phyloP scores from a whole-genome alignment of 163 green algal species.

The Chloroidium sp. region DNA sequence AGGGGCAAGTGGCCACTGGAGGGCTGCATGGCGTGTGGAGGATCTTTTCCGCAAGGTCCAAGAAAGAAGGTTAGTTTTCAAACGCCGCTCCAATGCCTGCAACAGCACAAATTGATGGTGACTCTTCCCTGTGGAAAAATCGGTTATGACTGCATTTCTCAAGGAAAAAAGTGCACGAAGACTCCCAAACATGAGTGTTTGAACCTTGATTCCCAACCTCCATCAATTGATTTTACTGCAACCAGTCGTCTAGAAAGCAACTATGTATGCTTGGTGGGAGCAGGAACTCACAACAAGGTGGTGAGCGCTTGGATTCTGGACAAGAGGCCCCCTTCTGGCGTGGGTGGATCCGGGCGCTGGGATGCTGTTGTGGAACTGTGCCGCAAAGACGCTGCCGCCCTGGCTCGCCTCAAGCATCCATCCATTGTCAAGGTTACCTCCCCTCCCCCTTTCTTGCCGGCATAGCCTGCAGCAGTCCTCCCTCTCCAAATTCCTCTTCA shows the following conservation, averaged over 20 bases:
- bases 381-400: slow-evolving; percentile 19
- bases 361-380: slow-evolving; percentile 53
- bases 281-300: slow-evolving; percentile 6
- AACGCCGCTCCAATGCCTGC: no score
- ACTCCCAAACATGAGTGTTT: no score
- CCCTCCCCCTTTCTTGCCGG: no score
- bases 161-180: no score
- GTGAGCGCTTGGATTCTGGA: slow-evolving; percentile 74
- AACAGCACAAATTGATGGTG: no score
- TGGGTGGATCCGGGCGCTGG: slow-evolving; percentile 3
- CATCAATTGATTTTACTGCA: no score
- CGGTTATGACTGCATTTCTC: no score
- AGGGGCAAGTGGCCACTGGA: slow-evolving; percentile 33
- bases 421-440: slow-evolving; percentile 13
- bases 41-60: slow-evolving; percentile 44
- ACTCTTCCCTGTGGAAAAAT: no score
- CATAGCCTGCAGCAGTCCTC: no score
- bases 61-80: slow-evolving; percentile 35
- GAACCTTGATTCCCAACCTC: no score
- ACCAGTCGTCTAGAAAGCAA: no score
- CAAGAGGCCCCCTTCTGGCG: slow-evolving; percentile 43
- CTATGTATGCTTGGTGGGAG: background rate
- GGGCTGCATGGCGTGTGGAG: slow-evolving; percentile 54
- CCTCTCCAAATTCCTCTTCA: no score
- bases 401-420: slow-evolving; percentile 68